Evolutionary conservation across 257 asterid genomes (phyloP), one percentile per base, ranked within the genome.

Genomic region (Ophiorrhiza pumila): DNA sequence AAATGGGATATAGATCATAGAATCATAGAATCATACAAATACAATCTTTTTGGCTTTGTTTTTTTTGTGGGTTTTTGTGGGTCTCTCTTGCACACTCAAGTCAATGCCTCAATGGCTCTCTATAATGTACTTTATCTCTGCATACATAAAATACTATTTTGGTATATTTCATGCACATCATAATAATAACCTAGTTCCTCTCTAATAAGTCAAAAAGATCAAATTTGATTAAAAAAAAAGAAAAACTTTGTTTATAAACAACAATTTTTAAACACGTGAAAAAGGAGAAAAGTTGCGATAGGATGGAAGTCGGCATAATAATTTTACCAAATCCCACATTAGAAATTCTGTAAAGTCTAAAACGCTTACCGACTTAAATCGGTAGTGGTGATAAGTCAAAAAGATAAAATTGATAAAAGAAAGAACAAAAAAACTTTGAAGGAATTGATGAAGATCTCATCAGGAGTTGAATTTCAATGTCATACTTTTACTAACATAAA

Each of bases 91-190:
- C 82, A 70, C 73, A 13, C 73, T 77, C 75, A 80, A 81, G 86
- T 86, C 91, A 85, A 87, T 83, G 82, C 4, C 50, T n/a, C n/a
- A n/a, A n/a, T n/a, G n/a, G n/a, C n/a, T n/a, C n/a, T 25, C 50
- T 64, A 64, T 50, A 64, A 71, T 70, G 80, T 77, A 78, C 86
- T 82, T 81, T 75, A 64, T 62, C 74, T 72, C 74, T 72, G 78
- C 76, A 71, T 78, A 74, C 65, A 76, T 69, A 39, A 9, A 39
- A 37, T 23, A 69, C n/a, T n/a, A n/a, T n/a, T n/a, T n/a, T n/a
- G n/a, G n/a, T n/a, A n/a, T n/a, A n/a, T n/a, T n/a, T n/a, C n/a
- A n/a, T n/a, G n/a, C n/a, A n/a, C n/a, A n/a, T n/a, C n/a, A n/a
- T n/a, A n/a, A n/a, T n/a, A n/a, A n/a, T n/a, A n/a, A n/a, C n/a